A percentile compares a stretch with the other conserved stretches of the same genome.
Evolutionary conservation across 2,329 filamentous ascomycete genomes (phyloP).

Genomic region (Magnaporthiopsis rhizophila): DNA sequence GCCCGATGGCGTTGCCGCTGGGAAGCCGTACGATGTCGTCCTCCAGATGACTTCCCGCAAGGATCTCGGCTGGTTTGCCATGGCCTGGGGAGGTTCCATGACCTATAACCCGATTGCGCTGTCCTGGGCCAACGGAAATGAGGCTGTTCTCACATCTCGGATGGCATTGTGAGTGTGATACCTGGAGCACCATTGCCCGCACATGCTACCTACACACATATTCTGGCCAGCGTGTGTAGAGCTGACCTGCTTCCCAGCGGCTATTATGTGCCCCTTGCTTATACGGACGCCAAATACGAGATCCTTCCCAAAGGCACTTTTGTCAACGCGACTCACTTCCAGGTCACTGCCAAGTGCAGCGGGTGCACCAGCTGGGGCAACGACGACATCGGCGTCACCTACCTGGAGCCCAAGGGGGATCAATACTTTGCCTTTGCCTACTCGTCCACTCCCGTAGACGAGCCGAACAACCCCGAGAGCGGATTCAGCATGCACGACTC

Average conservation of each 20-base stretch:
- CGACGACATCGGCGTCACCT: conserved; percentile 27
- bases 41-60: conserved; percentile 34
- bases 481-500: conserved; percentile 35
- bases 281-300: conserved; percentile 22
- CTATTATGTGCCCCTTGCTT: conserved; percentile 25
- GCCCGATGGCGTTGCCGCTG: conserved; percentile 21
- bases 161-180: conserved; percentile 32
- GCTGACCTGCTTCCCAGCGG: conserved; percentile 17
- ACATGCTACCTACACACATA: neutral
- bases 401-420: conserved; percentile 28
- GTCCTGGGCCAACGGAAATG: conserved; percentile 33
- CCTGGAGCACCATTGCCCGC: neutral
- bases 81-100: conserved; percentile 43
- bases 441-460: conserved; percentile 27
- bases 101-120: conserved; percentile 37
- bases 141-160: conserved; percentile 32
- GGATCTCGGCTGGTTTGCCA: conserved; percentile 37
- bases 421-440: conserved; percentile 32
- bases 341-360: conserved; percentile 29
- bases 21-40: conserved; percentile 22
- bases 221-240: no score
- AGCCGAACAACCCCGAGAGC: conserved; percentile 25
- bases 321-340: conserved; percentile 32
- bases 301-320: conserved; percentile 28
- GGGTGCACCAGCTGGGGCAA: conserved; percentile 36